Evolutionary conservation across 2,329 filamentous ascomycete species (phyloP).

Genomic region (Gnomoniopsis smithogilvyi): DNA sequence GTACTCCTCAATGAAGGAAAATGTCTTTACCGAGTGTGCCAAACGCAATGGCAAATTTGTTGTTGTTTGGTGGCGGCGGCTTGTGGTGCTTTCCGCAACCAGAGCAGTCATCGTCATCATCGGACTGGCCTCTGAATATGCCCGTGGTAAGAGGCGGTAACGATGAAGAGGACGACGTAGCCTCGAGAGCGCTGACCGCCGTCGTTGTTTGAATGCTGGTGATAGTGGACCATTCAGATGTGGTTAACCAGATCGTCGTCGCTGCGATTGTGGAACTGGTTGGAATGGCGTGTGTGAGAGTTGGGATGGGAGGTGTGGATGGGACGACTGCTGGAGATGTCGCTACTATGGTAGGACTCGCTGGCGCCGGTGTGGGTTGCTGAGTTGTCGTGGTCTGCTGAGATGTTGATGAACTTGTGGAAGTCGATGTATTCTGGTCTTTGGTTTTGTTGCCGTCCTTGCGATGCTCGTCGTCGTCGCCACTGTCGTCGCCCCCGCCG

Average conservation of each 20-base stretch:
- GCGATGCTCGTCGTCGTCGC: background rate
- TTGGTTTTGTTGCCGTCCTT: background rate
- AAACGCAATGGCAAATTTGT: constrained; percentile 15
- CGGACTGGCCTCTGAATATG: background rate
- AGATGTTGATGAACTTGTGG: background rate
- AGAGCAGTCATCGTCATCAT: background rate
- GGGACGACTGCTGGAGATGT: no score
- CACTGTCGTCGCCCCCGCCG: background rate
- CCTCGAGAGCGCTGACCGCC: background rate
- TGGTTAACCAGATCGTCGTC: background rate
- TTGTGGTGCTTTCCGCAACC: background rate
- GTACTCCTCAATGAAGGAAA: fast-evolving
- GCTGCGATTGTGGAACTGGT: background rate
- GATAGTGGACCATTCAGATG: background rate
- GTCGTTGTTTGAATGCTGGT: background rate
- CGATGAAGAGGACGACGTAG: background rate
- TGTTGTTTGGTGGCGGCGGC: background rate
- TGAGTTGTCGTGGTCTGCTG: background rate
- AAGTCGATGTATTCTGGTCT: background rate
- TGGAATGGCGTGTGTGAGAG: background rate
- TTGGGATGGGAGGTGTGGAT: background rate
- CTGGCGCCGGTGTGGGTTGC: no score
- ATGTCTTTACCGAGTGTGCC: constrained; percentile 7
- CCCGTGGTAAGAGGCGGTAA: background rate
- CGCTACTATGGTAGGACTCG: background rate